Base-by-base conservation (phyloP, 2,329 filamentous ascomycete genomes). In the Colletotrichum paranaense region DNA sequence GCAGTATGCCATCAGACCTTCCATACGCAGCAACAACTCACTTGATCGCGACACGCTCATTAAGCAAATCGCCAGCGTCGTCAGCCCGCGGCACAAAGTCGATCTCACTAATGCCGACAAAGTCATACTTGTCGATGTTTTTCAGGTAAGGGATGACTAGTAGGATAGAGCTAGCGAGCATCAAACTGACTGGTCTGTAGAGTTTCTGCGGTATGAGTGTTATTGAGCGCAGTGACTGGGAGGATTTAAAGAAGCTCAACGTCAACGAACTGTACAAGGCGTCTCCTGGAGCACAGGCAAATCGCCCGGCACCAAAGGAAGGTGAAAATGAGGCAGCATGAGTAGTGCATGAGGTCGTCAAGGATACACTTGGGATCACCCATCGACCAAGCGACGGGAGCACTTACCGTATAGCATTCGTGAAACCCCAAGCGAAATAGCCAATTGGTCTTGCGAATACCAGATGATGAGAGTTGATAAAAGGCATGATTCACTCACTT, bases 1-100 rank as follows among this genome's bases (percentile, higher is more conserved):
- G 12, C 74, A 96, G 94, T 97, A 95, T 82, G 94, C 94, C n/a
- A 95, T 97, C 76, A 91, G 94, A 57, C 90, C 92, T n/a, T 93
- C 90, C 16, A 90, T 94, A 74, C 91, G 94, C 68, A 94, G 93
- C 78, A 92, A 95, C 82, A 92, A 87, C 76, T 87, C 87, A 4
- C 86, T 96, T 74, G 92, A 89, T 76, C 89, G 93, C 72, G 89
- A 92, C 75, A 86, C 85, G 22, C 87, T 96, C 62, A 96, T 97
- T 81, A 90, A 92, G 78, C 89, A 88, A 75, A 88, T 96, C 75
- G 94, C 93, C 5, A 84, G 86, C 52, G 83, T 92, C 35, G 89
- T 95, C 74, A 90, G 91, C 62, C 84, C 87, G 11, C 87, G 87
- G 52, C 94, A 97, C 82, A 93, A 92, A 78, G 94, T 97, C 72